Base-by-base conservation (phyloP, 2,329 filamentous ascomycete genomes). In the Stemphylium beticola region DNA sequence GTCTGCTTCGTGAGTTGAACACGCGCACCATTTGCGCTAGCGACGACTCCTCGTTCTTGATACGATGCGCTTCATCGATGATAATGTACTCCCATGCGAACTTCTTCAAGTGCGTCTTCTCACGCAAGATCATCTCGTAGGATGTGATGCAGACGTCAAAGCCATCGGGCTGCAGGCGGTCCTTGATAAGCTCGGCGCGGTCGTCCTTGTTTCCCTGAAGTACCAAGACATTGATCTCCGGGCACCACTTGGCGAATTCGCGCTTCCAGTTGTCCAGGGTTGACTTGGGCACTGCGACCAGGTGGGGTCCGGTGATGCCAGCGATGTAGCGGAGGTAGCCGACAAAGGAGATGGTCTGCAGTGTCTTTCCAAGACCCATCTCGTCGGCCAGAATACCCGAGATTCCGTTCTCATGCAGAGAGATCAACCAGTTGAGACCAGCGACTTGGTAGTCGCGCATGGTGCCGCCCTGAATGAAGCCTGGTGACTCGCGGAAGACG, bases 31-130 rank as follows among this genome's bases (percentile, higher is more conserved):
- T 96, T 71, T 98, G 93, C 3, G 95, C 93, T 3, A 99, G 83
- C 0, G 95, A 97, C 0, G 95, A 99, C 75, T 98, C 92, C 74
- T 99, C 95, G 77, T 99, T 99, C 82, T 99, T 99, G 84, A 99
- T 99, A 57, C 95, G 92, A 76, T 99, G 95, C 2, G 95, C 88
- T 71, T 99, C 95, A 69, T 99, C 95, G 61, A 99, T 96, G 65
- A 99, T 96, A 76, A 99, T 99, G 77, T 99, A 99, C 75, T 99
- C 93, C 95, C 95, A 99, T 0, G 95, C 93, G 74, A 99, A 96
- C 76, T 98, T 98, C 79, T 95, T 96, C 64, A 99, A 77, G 65
- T 96, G 92, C 1, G 90, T 83, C 79, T 99, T 98, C 74, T 99
- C 95, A 53, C 95, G 87, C 11, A 99, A 82, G 55, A 99, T 92